A percentile compares a stretch with the other conserved stretches of the same genome.
phyloP scores from a whole-genome alignment of 139 green algal genomes.

The Desmodesmus armatus region DNA sequence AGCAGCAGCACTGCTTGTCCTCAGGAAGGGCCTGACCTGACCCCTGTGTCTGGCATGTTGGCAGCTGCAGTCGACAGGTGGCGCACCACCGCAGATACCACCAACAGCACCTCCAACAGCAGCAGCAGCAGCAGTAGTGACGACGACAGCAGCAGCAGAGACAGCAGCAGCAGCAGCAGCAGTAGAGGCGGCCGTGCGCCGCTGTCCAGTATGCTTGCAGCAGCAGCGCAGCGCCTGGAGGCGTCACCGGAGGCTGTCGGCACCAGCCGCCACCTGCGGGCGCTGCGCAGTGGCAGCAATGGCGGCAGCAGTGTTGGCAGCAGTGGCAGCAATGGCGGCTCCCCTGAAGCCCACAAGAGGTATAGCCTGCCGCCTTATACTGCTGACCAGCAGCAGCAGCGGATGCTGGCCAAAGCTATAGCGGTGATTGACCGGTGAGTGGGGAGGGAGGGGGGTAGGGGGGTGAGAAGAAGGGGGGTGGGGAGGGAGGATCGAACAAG shows the following conservation, averaged over 20 bases:
- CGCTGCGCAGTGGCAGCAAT: no score
- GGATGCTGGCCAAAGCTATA: conserved; percentile 9
- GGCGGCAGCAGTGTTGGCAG: no score
- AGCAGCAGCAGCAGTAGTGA: not conserved
- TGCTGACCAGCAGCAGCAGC: conserved; percentile 22
- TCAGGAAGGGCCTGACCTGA: no score
- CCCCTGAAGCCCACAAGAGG: not conserved
- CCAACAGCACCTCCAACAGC: not conserved
- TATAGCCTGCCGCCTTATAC: conserved; percentile 18
- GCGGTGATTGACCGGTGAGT: conserved; percentile 29
- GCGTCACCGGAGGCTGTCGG: no score
- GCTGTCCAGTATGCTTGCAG: no score
- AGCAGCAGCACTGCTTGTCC: no score
- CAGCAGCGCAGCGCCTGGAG: no score
- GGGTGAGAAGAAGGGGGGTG: not conserved
- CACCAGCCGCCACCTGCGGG: no score
- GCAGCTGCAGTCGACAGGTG: not conserved
- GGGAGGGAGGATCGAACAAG: no score
- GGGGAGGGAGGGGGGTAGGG: not conserved
- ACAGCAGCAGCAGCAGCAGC: not conserved
- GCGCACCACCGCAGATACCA: not conserved
- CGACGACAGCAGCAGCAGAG: not conserved
- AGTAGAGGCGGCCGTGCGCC: not conserved
- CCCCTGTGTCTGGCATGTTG: no score
- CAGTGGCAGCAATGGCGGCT: not conserved